Evolutionary conservation across 2,329 filamentous ascomycete genomes (phyloP), one percentile per base, ranked within the genome.

Genomic region (Boeremia exigua): DNA sequence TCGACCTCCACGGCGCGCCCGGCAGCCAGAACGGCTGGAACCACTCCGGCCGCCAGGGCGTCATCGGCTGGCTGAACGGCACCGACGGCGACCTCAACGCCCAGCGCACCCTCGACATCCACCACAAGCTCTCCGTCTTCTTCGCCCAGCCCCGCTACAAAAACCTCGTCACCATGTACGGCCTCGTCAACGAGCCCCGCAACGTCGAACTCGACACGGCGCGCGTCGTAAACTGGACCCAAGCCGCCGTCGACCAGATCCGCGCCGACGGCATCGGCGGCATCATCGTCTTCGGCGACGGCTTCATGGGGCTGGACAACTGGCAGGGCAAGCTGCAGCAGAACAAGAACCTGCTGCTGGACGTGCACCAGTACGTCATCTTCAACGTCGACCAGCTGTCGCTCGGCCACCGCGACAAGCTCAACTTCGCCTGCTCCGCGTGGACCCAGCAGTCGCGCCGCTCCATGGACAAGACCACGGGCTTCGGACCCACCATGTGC

Each of bases 21-120:
- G 95, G 95, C 0, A 94, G 90, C 58, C 95, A 98, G 71, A 99
- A 99, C 69, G 95, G 95, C 2, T 98, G 94, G 94, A 97, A 97
- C 68, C 95, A 99, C 75, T 96, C 91, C 65, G 95, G 95, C 0
- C 86, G 87, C 9, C 88, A 90, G 72, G 94, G 95, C 1, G 58
- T 77, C 1, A 94, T 98, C 60, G 83, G 86, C 25, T 99, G 95
- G 95, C 79, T 98, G 34, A 95, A 95, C 67, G 95, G 95, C n/a
- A 89, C 91, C 0, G 82, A 96, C 69, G 94, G 95, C 10, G 81
- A 83, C 1, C 75, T 87, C 12, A 96, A 97, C 73, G 88, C 83
- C 0, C 84, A 96, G 67, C 86, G 94, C 32, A 91, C 91, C 1
- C 84, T 97, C 15, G 92, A 96, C 55, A 82, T 98, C 34, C 95